These are phyloP conservation scores for Exophiala xenobiotica DNA, from an alignment of 2,329 filamentous ascomycete genomes.

Conservation along the genomic window DNA sequence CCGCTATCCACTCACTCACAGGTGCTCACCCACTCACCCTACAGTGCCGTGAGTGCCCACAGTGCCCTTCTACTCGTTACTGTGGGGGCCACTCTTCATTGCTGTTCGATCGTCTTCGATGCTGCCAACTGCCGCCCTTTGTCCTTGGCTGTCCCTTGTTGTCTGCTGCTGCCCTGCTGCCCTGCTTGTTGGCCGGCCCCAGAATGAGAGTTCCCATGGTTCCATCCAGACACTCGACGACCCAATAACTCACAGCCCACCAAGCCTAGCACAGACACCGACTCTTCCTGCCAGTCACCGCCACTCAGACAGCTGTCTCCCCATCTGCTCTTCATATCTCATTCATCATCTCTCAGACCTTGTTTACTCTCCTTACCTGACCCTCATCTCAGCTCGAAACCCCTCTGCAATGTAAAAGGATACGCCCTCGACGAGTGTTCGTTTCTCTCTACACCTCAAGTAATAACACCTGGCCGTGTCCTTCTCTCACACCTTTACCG, in stretches of 20 bases:
- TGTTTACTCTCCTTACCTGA: conserved; percentile 19
- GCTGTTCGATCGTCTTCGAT: no score
- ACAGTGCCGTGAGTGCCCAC: no score
- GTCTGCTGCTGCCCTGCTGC: no score
- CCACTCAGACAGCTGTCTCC: conserved; percentile 10
- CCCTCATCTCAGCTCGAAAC: conserved; percentile 6
- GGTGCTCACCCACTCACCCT: no score
- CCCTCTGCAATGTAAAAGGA: conserved; percentile 26
- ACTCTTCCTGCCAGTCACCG: conserved; percentile 17
- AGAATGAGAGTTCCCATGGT: conserved; percentile 4
- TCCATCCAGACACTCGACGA: not conserved
- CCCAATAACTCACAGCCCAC: conserved; percentile 2
- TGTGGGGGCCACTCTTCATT: no score
- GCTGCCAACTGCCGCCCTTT: no score
- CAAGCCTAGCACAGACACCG: not conserved
- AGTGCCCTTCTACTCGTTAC: no score
- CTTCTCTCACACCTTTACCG: conserved; percentile 19
- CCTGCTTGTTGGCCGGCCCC: conserved; percentile 4
- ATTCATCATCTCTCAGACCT: conserved; percentile 13
- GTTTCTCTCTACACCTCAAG: conserved; percentile 17
- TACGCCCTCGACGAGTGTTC: conserved; percentile 19
- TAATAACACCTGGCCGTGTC: conserved; percentile 25
- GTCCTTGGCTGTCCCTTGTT: conserved; percentile 8
- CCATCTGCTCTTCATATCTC: conserved; percentile 14
- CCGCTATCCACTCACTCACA: not conserved